Evolutionary conservation across 805 yeast species (phyloP).

Genomic region (Ogataea wickerhamii): DNA sequence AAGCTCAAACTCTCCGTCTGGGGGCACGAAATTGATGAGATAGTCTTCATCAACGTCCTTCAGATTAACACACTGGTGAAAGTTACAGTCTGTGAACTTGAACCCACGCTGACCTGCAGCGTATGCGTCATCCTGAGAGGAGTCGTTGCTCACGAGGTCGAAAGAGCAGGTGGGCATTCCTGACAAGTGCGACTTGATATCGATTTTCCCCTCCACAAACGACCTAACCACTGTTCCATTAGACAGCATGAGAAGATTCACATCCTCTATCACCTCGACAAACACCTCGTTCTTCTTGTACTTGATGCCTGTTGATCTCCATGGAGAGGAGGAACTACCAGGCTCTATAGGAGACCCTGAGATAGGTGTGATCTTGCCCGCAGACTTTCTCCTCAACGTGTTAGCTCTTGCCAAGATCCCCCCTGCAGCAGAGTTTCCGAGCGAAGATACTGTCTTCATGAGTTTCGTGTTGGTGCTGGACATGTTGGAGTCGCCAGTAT

Average conservation of each 20-base stretch:
- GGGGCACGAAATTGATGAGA: conserved; percentile 72
- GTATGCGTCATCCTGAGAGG: conserved; percentile 34
- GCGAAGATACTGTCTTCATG: conserved; percentile 4
- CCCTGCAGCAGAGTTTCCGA: conserved; percentile 9
- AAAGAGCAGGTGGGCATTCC: conserved; percentile 85
- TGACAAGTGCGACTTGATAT: conserved; percentile 64
- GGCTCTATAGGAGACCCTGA: conserved; percentile 11
- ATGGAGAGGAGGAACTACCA: conserved; percentile 39
- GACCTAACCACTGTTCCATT: conserved; percentile 63
- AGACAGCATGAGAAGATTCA: conserved; percentile 65
- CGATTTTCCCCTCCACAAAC: conserved; percentile 72
- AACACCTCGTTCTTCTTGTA: conserved; percentile 80
- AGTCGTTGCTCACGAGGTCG: conserved; percentile 48
- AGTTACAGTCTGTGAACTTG: conserved; percentile 67
- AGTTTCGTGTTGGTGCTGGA: not conserved
- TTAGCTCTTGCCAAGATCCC: conserved; percentile 20
- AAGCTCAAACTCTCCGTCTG: conserved; percentile 83
- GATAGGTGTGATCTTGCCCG: conserved; percentile 8
- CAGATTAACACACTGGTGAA: conserved; percentile 83
- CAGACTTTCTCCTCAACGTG: conserved; percentile 19
- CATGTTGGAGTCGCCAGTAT: not conserved
- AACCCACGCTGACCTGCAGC: conserved; percentile 5
- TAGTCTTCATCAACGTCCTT: conserved; percentile 63
- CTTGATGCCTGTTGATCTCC: conserved; percentile 70
- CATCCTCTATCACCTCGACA: conserved; percentile 70